Evolutionary conservation across 163 green algal genomes (phyloP).

Genomic region (Chlorella variabilis): DNA sequence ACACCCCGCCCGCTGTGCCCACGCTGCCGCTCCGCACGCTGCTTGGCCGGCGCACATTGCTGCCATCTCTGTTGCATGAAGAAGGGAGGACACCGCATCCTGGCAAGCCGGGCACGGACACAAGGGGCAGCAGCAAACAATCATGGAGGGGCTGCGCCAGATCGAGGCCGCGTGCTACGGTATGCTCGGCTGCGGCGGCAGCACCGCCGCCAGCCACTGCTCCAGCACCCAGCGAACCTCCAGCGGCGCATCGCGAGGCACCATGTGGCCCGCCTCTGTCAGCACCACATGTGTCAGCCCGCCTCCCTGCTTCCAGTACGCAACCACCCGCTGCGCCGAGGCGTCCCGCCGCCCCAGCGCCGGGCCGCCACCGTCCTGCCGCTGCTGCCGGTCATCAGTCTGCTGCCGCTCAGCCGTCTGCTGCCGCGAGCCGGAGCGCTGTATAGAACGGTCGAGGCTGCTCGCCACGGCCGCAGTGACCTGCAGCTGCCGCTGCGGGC

Average conservation of each 20-base stretch:
- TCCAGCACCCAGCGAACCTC: constrained; percentile 30
- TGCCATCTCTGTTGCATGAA: too few relatives aligned
- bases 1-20: too few relatives aligned
- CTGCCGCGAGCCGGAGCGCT: too few relatives aligned
- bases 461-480: background rate
- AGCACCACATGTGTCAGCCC: constrained; percentile 50
- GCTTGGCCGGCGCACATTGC: too few relatives aligned
- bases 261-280: constrained; percentile 54
- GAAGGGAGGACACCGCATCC: too few relatives aligned
- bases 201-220: constrained; percentile 16
- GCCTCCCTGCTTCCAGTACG: constrained; percentile 40
- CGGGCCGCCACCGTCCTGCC: background rate
- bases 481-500: background rate
- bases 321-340: constrained; percentile 14
- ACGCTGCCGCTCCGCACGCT: too few relatives aligned
- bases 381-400: too few relatives aligned
- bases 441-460: background rate
- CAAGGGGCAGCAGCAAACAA: too few relatives aligned
- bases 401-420: background rate
- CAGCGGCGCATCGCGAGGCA: constrained; percentile 37
- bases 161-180: too few relatives aligned
- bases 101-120: too few relatives aligned
- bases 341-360: background rate
- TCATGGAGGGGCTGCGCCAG: too few relatives aligned
- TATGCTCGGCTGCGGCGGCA: background rate